phyloP scores from a whole-genome alignment of 352 stramenopile genomes.

The Pythium folliculosum region DNA sequence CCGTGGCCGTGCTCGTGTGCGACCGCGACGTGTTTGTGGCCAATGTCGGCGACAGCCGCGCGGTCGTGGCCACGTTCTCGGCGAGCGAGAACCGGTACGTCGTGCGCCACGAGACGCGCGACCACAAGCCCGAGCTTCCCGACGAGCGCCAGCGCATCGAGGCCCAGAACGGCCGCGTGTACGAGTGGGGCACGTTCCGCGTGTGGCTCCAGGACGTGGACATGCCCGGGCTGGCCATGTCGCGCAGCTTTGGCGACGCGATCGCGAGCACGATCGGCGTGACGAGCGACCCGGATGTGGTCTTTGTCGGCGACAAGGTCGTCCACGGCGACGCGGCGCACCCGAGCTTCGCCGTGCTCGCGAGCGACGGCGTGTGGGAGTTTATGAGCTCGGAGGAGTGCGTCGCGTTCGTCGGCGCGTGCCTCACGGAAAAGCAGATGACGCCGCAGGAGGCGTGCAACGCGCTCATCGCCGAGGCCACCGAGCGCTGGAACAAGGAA shows the following conservation, averaged over 20 bases:
- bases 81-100: constrained; percentile 41
- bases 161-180: constrained; percentile 71
- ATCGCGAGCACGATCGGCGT: constrained; percentile 83
- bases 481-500: constrained; percentile 74
- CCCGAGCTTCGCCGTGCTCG: constrained; percentile 68
- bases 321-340: constrained; percentile 27
- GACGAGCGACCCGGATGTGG: constrained; percentile 66
- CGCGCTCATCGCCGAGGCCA: constrained; percentile 65
- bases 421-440: constrained; percentile 47
- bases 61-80: constrained; percentile 50
- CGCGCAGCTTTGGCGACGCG: constrained; percentile 73
- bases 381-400: constrained; percentile 79
- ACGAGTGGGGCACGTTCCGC: constrained; percentile 74
- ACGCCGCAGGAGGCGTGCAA: constrained; percentile 67
- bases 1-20: constrained; percentile 59
- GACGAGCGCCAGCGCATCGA: constrained; percentile 75
- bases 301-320: constrained; percentile 41
- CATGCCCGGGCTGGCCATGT: constrained; percentile 87
- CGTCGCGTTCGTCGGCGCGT: constrained; percentile 56
- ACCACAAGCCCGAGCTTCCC: constrained; percentile 80
- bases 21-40: constrained; percentile 68
- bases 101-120: constrained; percentile 61
- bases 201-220: constrained; percentile 87
- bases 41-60: constrained; percentile 77
- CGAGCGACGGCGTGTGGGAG: constrained; percentile 86